Evolutionary conservation across 2,329 filamentous ascomycete species (phyloP).

Genomic region (Huntiella moniliformis): DNA sequence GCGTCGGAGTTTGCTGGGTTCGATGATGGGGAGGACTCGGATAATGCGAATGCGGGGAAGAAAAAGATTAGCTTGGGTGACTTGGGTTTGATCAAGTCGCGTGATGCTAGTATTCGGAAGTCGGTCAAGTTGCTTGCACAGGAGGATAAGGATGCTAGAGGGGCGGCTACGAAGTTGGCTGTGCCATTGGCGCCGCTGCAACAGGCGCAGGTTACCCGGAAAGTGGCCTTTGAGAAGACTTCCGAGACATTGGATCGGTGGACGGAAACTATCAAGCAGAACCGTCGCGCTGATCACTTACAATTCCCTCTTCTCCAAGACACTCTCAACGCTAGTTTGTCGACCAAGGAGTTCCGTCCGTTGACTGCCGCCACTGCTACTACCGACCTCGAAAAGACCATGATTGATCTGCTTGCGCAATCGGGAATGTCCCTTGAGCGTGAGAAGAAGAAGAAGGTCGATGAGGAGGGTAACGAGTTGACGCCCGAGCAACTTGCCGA

Average conservation of each 20-base stretch:
- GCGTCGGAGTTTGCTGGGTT: slow-evolving; percentile 52
- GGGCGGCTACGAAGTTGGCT: slow-evolving; percentile 45
- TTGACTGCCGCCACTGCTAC: slow-evolving; percentile 43
- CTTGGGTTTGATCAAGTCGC: slow-evolving; percentile 49
- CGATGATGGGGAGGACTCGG: slow-evolving; percentile 30
- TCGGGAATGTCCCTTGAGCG: slow-evolving; percentile 50
- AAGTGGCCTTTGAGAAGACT: slow-evolving; percentile 71
- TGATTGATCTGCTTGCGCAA: slow-evolving; percentile 76
- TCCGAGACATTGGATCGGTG: slow-evolving; percentile 81
- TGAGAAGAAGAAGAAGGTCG: slow-evolving; percentile 23
- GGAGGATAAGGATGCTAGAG: slow-evolving; percentile 32
- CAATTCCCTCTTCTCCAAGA: slow-evolving; percentile 69
- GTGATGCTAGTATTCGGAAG: slow-evolving; percentile 58
- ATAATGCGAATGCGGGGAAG: slow-evolving; percentile 30
- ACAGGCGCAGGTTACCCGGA: slow-evolving; percentile 67
- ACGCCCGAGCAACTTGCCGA: slow-evolving; percentile 55
- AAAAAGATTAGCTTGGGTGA: slow-evolving; percentile 56
- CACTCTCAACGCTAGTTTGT: slow-evolving; percentile 39
- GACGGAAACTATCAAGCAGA: slow-evolving; percentile 89
- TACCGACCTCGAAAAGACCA: slow-evolving; percentile 69
- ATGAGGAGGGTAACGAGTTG: slow-evolving; percentile 34
- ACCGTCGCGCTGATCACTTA: slow-evolving; percentile 77
- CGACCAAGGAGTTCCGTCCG: slow-evolving; percentile 45
- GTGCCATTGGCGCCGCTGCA: slow-evolving; percentile 71
- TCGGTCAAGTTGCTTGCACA: slow-evolving; percentile 57